These are phyloP conservation scores for Simmondsia chinensis DNA, from an alignment of 148 eudicot species.

Conservation along the genomic window DNA sequence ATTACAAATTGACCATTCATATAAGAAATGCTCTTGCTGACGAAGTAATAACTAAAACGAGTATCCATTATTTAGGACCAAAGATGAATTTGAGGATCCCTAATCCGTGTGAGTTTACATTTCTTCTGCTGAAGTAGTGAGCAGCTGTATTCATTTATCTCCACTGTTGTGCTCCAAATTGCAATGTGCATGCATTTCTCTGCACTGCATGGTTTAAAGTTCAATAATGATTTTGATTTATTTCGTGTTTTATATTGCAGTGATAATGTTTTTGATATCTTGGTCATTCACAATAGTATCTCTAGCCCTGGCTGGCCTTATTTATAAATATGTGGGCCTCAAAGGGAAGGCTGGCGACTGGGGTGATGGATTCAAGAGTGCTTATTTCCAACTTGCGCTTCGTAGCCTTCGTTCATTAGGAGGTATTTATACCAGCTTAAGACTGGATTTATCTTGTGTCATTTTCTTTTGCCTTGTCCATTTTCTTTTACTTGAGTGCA, in stretches of 20 bases:
- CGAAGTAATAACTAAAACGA: too few species aligned
- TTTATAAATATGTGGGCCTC: conserved; percentile 86
- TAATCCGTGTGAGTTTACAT: too few species aligned
- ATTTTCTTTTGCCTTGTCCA: too few species aligned
- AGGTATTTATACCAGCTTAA: conserved; percentile 53
- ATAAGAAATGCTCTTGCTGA: too few species aligned
- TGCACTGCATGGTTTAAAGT: background rate
- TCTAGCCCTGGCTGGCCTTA: conserved; percentile 89
- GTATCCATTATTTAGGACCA: too few species aligned
- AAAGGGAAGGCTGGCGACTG: conserved; percentile 99
- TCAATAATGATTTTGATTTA: conserved; percentile 4
- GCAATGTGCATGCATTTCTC: background rate
- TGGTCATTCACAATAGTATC: conserved; percentile 95
- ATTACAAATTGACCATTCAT: too few species aligned
- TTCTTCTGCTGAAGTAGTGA: background rate
- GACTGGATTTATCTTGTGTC: too few species aligned
- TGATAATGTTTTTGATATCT: conserved; percentile 95
- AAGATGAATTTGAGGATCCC: too few species aligned
- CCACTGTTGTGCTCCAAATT: too few species aligned
- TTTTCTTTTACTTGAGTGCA: too few species aligned
- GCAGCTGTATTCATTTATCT: background rate
- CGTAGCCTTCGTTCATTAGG: conserved; percentile 97
- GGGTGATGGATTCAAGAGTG: conserved; percentile 99
- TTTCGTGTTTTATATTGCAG: conserved; percentile 40
- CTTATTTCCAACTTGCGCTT: conserved; percentile 97